Evolutionary conservation across 1,284 basidiomycete species (phyloP).

Genomic region (Schizopora paradoxa): DNA sequence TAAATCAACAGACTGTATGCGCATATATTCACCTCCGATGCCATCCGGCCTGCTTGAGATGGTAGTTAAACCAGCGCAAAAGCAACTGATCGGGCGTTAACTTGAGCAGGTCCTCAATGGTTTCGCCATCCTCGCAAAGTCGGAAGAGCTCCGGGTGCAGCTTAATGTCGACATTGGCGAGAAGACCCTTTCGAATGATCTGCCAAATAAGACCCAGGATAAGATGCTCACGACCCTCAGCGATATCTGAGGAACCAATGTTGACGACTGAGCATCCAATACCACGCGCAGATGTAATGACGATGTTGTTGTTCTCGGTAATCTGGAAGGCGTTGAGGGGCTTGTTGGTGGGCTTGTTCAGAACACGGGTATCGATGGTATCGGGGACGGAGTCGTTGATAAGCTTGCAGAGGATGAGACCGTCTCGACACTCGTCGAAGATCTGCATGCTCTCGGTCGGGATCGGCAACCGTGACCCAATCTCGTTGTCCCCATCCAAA

Average conservation of each 20-base stretch:
- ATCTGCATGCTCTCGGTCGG: slow-evolving; percentile 99
- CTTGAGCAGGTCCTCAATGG: slow-evolving; percentile 89
- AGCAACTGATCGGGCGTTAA: slow-evolving; percentile 97
- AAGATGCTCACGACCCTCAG: slow-evolving; percentile 93
- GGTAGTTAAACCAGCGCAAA: slow-evolving; percentile 97
- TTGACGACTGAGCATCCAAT: slow-evolving; percentile 99
- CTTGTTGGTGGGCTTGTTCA: slow-evolving; percentile 83
- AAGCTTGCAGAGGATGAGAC: slow-evolving; percentile 94
- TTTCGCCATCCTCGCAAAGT: slow-evolving; percentile 94
- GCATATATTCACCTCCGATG: slow-evolving; percentile 55
- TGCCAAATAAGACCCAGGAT: slow-evolving; percentile 99
- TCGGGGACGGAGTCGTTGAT: slow-evolving; percentile 99
- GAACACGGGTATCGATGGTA: slow-evolving; percentile 96
- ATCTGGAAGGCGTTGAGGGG: slow-evolving; percentile 95
- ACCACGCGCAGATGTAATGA: slow-evolving; percentile 96
- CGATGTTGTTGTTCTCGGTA: slow-evolving; percentile 99
- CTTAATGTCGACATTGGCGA: slow-evolving; percentile 97
- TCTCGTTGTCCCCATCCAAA: slow-evolving; percentile 85
- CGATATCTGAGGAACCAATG: slow-evolving; percentile 90
- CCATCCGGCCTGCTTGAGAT: slow-evolving; percentile 94
- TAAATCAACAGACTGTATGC: neutral
- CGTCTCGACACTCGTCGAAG: slow-evolving; percentile 95
- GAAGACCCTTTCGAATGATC: slow-evolving; percentile 89
- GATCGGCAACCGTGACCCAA: slow-evolving; percentile 82
- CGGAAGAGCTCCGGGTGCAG: slow-evolving; percentile 96